Evolutionary conservation across 2,329 filamentous ascomycete genomes (phyloP), one percentile per base, ranked within the genome.

Genomic region (Nannizziopsis arthrosporioides): DNA sequence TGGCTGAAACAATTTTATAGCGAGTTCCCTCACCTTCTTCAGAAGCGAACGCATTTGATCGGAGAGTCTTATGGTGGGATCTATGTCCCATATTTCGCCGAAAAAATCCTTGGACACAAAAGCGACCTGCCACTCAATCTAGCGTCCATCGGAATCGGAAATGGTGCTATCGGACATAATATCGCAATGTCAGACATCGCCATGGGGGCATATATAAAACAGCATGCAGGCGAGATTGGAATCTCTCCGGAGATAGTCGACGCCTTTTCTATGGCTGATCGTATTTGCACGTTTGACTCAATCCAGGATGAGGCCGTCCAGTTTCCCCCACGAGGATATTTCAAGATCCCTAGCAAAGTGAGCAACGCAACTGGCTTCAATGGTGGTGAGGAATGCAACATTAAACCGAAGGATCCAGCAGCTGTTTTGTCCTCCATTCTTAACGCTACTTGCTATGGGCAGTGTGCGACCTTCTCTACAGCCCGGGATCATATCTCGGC

Each of bases 21-120:
- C 2, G 32, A 54, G 8, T 65, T 67, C 48, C 60, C 62, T 1
- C 54, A 62, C 17, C 51, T 56, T n/a, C 53, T 54, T 2, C 64
- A 64, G 47, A 57, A 57, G 8, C 35, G 39, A 38, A 56, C 63
- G 1, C 60, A 66, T 48, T 27, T 67, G n/a, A 61, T 65, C 42
- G 64, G 63, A n/a, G 62, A 67, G 49, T 65, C 63, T 8, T 66
- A 64, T 48, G 63, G 61, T 5, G 64, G 64, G 0, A 60, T 66
- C 39, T 66, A 64, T 47, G 58, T 68, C 18, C 64, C 65, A 1
- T 65, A 67, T 22, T 61, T 68, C 37, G 60, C 63, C 15, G 53
- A 55, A 5, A 57, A 57, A 9, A 57, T 68, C 15, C 44, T 66
- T 12, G 48, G 59, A 5, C 57, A 60, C 48, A 53, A 58, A 15